Evolutionary conservation across 257 asterid species (phyloP).

Genomic region (Scutellaria minor): DNA sequence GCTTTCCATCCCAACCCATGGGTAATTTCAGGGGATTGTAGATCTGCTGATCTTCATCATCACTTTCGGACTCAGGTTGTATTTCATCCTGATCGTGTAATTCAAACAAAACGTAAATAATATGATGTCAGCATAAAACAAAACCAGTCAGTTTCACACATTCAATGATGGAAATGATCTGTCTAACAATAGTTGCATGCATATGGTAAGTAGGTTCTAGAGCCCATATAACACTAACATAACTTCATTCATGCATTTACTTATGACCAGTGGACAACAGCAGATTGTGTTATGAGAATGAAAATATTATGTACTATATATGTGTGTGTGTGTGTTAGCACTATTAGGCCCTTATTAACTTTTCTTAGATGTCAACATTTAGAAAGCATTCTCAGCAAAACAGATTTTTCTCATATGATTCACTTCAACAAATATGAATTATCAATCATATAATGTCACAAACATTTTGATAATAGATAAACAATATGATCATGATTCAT

Average conservation of each 20-base stretch:
- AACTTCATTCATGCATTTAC: conserved; percentile 2
- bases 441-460: conserved; percentile 10
- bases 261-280: conserved; percentile 21
- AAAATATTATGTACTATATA: not conserved
- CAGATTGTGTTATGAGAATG: conserved; percentile 16
- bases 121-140: conserved; percentile 1
- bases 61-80: conserved; percentile 94
- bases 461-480: not conserved
- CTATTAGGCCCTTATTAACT: not conserved
- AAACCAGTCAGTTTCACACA: not conserved
- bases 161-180: not conserved
- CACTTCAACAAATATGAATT: conserved; percentile 5
- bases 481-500: not conserved
- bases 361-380: conserved; percentile 1
- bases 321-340: not conserved
- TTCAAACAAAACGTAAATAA: conserved; percentile 27
- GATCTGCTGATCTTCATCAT: conserved; percentile 95
- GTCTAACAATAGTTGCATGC: conserved; percentile 11
- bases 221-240: conserved; percentile 6
- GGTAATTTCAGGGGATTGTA: conserved; percentile 98
- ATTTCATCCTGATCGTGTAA: conserved; percentile 72
- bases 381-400: not conserved
- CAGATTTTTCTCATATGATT: not conserved
- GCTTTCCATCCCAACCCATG: conserved; percentile 99
- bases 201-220: not conserved